These are phyloP conservation scores for Plasmodium coatneyi DNA, from an alignment of 169 alveolate species.

Conservation along the genomic window DNA sequence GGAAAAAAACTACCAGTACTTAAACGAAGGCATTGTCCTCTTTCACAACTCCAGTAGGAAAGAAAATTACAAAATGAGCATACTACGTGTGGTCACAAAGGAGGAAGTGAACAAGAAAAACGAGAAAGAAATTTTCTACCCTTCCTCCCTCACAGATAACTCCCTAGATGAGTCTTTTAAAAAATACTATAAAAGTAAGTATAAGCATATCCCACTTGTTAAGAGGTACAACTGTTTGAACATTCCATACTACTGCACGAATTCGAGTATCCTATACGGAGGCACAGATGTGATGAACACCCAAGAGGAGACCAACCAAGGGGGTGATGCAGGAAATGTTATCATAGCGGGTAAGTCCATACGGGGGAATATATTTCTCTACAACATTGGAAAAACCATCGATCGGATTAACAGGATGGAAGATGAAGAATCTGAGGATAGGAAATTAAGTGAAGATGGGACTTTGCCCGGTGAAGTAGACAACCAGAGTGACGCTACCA, in stretches of 20 bases:
- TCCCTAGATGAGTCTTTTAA: slow-evolving; percentile 31
- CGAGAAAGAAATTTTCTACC: slow-evolving; percentile 27
- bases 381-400: slow-evolving; percentile 33
- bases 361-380: slow-evolving; percentile 19
- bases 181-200: slow-evolving; percentile 17
- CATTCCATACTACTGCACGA: slow-evolving; percentile 43
- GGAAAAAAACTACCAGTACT: slow-evolving; percentile 7
- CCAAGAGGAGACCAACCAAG: background rate
- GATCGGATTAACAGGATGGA: slow-evolving; percentile 48
- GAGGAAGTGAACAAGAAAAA: slow-evolving; percentile 25
- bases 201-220: slow-evolving; percentile 32
- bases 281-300: background rate
- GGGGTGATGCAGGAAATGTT: slow-evolving; percentile 23
- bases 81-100: slow-evolving; percentile 51
- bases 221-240: slow-evolving; percentile 48
- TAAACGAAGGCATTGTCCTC: slow-evolving; percentile 38
- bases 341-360: slow-evolving; percentile 47
- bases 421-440: background rate
- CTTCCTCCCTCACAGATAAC: slow-evolving; percentile 23
- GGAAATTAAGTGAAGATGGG: background rate
- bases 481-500: background rate
- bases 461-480: background rate
- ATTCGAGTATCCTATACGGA: slow-evolving; percentile 30
- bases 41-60: slow-evolving; percentile 52
- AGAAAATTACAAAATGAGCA: slow-evolving; percentile 55